Evolutionary conservation across 371 early-diverging fungal species (phyloP).

Genomic region (Aphelidium insulamus): DNA sequence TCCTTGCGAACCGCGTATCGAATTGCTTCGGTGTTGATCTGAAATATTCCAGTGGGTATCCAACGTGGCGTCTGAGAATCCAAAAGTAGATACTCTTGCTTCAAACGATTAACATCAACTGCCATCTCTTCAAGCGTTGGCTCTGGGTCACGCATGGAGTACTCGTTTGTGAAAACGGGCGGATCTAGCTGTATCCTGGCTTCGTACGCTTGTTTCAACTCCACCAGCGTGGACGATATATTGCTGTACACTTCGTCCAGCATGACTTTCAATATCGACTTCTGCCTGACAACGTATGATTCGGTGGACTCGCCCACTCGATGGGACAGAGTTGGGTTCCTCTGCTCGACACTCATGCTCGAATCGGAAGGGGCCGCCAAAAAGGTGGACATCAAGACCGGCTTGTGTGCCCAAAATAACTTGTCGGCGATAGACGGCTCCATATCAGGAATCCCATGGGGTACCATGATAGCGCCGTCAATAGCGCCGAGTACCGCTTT

Average conservation of each 20-base stretch:
- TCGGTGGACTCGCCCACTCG: slow-evolving; percentile 16
- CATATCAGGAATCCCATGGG: slow-evolving; percentile 22
- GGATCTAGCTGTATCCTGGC: slow-evolving; percentile 18
- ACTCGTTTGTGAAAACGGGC: slow-evolving; percentile 13
- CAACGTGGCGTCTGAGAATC: slow-evolving; percentile 21
- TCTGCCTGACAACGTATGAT: slow-evolving; percentile 6
- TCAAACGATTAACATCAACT: slow-evolving; percentile 7
- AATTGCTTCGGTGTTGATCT: slow-evolving; percentile 23
- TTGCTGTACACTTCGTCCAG: neutral
- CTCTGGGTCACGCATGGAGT: slow-evolving; percentile 18
- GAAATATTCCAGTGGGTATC: slow-evolving; percentile 19
- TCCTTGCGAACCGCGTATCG: slow-evolving; percentile 22
- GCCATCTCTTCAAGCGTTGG: slow-evolving; percentile 24
- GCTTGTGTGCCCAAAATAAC: slow-evolving; percentile 27
- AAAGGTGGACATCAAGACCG: slow-evolving; percentile 16
- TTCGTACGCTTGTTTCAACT: slow-evolving; percentile 17
- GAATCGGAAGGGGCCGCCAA: too few relatives aligned
- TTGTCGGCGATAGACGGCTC: slow-evolving; percentile 23
- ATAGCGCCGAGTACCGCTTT: slow-evolving; percentile 12
- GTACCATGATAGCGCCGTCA: slow-evolving; percentile 17
- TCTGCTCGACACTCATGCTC: too few relatives aligned
- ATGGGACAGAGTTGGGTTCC: too few relatives aligned
- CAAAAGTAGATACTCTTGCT: slow-evolving; percentile 17
- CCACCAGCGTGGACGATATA: neutral
- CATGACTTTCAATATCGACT: slow-evolving; percentile 4